Base-by-base conservation (phyloP, 345 rosid genomes). In the Sonneratia caseolaris region DNA sequence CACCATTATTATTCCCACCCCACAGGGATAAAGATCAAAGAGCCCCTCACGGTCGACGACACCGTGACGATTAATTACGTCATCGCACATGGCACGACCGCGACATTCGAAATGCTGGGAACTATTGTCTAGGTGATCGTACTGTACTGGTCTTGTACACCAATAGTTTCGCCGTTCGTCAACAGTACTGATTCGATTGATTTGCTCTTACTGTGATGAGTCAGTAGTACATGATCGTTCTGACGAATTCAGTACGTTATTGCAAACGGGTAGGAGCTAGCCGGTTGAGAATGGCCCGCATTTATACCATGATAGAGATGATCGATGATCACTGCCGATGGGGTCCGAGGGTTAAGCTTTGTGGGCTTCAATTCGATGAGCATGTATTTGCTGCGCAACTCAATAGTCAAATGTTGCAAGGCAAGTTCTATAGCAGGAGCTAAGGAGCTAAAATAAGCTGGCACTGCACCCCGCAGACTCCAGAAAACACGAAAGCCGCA, bases 301-400 rank as follows among this genome's bases (percentile, higher is more conserved):
- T 53, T 59, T 10, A 59, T 59, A 27, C 32, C 32, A 27, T 24
- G 35, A 59, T 59, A 9, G 19, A 57, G 19, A 16, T 57, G 35
- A 59, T 8, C 24, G 64, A 59, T 59, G 35, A 59, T 24, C 64
- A 24, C 64, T 22, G 19, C 18, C 22, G 19, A 53, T 18, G 22
- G 18, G 7, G 3, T 18, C 59, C 3, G 19, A 4, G 59, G 19
- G 22, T 53, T 22, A 19, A 18, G 64, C 7, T 36, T 12, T 35
- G 73, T 38, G 73, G 53, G 51, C 55, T 36, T 19, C 47, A 37
- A 64, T 16, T 27, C 19, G 74, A 21, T 71, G 57, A 45, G 53
- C 67, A 45, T 32, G 36, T 66, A 49, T 40, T 68, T 62, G 74
- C 43, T 43, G 74, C 74, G 43, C 48, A 32, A 42, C 21, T 64